These are phyloP conservation scores for Paxillus rubicundulus DNA, from an alignment of 768 basidiomycete genomes.

Conservation along the genomic window DNA sequence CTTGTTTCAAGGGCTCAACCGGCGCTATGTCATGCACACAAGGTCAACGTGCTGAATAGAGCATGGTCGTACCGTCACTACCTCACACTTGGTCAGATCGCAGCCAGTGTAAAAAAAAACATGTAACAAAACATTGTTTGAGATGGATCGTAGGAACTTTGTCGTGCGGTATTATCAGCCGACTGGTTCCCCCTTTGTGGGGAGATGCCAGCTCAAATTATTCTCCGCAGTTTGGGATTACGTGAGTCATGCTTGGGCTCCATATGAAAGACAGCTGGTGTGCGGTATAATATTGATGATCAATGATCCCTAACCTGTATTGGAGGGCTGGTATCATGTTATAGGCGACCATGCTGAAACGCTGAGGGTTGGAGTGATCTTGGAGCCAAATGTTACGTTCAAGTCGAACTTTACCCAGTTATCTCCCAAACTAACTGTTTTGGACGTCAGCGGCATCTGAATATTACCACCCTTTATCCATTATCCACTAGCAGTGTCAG, in stretches of 20 bases:
- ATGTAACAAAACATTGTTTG: background rate
- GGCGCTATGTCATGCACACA: conserved; percentile 13
- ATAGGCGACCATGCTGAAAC: background rate
- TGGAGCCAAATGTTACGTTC: too few species aligned
- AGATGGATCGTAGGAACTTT: background rate
- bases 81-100: background rate
- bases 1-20: conserved; percentile 13
- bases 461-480: too few species aligned
- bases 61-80: too few species aligned
- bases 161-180: background rate
- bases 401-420: too few species aligned
- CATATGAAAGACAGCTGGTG: background rate
- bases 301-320: too few species aligned
- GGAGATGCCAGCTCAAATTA: too few species aligned
- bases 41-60: background rate
- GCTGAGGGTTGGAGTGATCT: too few species aligned
- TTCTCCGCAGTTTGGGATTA: background rate
- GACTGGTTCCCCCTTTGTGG: too few species aligned
- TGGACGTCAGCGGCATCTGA: too few species aligned
- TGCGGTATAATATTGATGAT: background rate
- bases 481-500: too few species aligned
- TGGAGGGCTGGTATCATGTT: background rate
- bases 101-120: background rate
- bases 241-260: background rate
- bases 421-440: too few species aligned